Conservation (phyloP, 2,329 filamentous ascomycete genomes). For the Curvularia hawaiiensis region DNA sequence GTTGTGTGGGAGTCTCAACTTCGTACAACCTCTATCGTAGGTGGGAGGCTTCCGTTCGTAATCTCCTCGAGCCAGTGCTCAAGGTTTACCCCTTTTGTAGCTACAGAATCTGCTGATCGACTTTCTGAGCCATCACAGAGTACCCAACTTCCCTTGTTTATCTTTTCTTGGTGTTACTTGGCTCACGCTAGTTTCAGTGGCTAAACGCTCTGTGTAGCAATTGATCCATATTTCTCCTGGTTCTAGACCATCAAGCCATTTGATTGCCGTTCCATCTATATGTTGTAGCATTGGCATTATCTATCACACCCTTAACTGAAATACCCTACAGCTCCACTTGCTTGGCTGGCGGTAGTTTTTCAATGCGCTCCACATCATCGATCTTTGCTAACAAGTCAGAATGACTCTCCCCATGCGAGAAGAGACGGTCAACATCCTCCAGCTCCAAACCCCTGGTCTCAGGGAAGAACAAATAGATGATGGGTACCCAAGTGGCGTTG, state of each 20-base stretch:
- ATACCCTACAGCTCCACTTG: neutral
- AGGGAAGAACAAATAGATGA: conserved; percentile 55
- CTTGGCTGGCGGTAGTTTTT: neutral
- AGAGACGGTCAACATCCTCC: conserved; percentile 46
- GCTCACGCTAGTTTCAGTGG: neutral
- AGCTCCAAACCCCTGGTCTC: conserved; percentile 45
- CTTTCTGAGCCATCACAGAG: neutral
- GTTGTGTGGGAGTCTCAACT: neutral
- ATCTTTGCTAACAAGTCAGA: neutral
- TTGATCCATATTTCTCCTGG: neutral
- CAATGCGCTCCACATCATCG: neutral
- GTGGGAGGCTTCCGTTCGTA: neutral
- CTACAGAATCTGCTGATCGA: too few relatives aligned
- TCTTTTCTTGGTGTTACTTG: neutral
- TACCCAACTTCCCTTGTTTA: neutral
- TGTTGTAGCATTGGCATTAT: neutral
- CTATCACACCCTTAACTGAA: neutral
- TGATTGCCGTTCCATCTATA: neutral
- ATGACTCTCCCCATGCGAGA: conserved; percentile 17
- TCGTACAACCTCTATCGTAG: neutral
- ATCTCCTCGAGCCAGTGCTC: neutral
- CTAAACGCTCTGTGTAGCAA: neutral
- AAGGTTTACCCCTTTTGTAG: neutral
- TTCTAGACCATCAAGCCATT: neutral
- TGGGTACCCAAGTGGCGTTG: conserved; percentile 53